These are phyloP conservation scores for Cladorrhinum sp. DNA, from an alignment of 2,329 filamentous ascomycete genomes.

Conservation along the genomic window DNA sequence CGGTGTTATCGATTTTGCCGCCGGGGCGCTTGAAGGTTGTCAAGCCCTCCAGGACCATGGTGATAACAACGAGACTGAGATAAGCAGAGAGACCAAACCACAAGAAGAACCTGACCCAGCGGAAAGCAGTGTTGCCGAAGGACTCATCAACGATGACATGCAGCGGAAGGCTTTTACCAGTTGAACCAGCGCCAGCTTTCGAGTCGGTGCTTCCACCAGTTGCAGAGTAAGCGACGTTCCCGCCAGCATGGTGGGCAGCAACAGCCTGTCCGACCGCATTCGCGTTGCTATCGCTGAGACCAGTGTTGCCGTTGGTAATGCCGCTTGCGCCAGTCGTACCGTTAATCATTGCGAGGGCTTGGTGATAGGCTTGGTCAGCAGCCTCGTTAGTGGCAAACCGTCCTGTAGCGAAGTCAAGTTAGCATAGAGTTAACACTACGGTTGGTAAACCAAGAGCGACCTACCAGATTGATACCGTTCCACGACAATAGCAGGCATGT, in stretches of 20 bases:
- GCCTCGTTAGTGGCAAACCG: conserved; percentile 77
- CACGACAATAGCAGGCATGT: conserved; percentile 89
- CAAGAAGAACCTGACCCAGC: conserved; percentile 84
- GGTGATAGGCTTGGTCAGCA: conserved; percentile 75
- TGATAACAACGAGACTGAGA: conserved; percentile 73
- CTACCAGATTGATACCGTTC: conserved; percentile 79
- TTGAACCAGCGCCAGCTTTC: conserved; percentile 58
- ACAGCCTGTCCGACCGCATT: conserved; percentile 81
- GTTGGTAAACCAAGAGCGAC: not conserved
- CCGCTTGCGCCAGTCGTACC: conserved; percentile 21
- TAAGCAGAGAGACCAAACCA: conserved; percentile 79
- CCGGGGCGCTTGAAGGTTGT: conserved; percentile 77
- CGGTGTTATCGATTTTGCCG: conserved; percentile 65
- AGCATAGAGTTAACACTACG: not conserved
- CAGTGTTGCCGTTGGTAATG: conserved; percentile 29
- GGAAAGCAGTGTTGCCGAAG: conserved; percentile 73
- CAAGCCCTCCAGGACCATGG: conserved; percentile 77
- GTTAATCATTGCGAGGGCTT: conserved; percentile 57
- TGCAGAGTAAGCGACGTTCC: conserved; percentile 57
- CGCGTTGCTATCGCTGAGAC: conserved; percentile 59
- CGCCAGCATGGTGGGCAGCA: conserved; percentile 66
- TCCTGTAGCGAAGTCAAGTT: conserved; percentile 15
- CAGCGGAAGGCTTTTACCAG: conserved; percentile 74
- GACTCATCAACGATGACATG: conserved; percentile 96
- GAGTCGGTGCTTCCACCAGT: conserved; percentile 56